Conservation (phyloP, 331 rosid species). For the Malus hybrid region DNA sequence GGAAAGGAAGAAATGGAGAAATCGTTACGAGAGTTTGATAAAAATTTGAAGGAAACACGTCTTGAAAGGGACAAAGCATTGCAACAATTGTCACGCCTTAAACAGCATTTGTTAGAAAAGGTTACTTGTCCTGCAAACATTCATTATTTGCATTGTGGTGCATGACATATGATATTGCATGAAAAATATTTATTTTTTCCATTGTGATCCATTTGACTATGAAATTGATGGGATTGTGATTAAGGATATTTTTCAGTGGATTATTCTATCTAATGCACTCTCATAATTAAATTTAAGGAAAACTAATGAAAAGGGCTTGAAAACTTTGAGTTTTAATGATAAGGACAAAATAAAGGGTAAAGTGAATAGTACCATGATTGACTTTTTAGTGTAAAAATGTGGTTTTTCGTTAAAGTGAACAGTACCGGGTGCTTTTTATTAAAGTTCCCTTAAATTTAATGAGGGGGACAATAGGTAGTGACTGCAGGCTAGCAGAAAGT, state of each 20-base stretch:
- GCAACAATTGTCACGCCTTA: conserved; percentile 79
- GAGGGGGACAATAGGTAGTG: background rate
- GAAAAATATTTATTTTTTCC: background rate
- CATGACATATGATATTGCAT: conserved; percentile 4
- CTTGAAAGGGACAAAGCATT: conserved; percentile 71
- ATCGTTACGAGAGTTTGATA: conserved; percentile 49
- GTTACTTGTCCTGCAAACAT: conserved; percentile 25
- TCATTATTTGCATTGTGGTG: background rate
- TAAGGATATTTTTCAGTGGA: background rate
- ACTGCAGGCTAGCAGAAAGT: background rate
- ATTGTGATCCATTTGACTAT: background rate
- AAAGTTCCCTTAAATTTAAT: too few species aligned
- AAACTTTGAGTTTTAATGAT: too few species aligned
- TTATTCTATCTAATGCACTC: background rate
- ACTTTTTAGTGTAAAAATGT: too few species aligned
- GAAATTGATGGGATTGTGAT: background rate
- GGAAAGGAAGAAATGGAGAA: conserved; percentile 78
- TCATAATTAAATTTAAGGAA: background rate
- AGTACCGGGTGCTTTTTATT: too few species aligned
- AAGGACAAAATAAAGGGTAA: too few species aligned
- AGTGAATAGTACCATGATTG: too few species aligned
- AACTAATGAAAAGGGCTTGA: too few species aligned
- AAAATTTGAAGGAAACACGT: conserved; percentile 60
- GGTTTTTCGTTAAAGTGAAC: too few species aligned
- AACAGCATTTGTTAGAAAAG: conserved; percentile 95